Evolutionary conservation across 2,329 filamentous ascomycete genomes (phyloP).

Genomic region (Torrubiellomyces zombiae): DNA sequence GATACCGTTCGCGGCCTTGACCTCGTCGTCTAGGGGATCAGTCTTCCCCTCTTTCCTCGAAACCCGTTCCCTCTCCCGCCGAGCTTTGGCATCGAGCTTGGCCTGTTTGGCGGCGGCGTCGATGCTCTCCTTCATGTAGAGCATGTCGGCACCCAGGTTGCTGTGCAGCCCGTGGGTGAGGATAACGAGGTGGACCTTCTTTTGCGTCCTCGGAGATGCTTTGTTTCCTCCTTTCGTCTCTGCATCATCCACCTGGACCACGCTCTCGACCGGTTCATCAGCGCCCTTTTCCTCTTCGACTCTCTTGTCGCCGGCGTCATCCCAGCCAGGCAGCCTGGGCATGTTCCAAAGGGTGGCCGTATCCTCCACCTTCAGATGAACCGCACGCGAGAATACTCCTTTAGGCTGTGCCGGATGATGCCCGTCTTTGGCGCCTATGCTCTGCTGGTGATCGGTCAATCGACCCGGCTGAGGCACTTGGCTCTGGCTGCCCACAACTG

Average conservation of each 20-base stretch:
- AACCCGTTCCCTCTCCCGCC: slow-evolving; percentile 34
- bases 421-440: slow-evolving; percentile 36
- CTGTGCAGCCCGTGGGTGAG: slow-evolving; percentile 91
- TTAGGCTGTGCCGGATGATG: slow-evolving; percentile 46
- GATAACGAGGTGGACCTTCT: slow-evolving; percentile 79
- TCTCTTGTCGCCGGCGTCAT: slow-evolving; percentile 21
- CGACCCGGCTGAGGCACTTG: slow-evolving; percentile 48
- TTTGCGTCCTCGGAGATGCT: slow-evolving; percentile 33
- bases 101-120: slow-evolving; percentile 66
- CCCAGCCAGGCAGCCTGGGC: slow-evolving; percentile 59
- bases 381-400: slow-evolving; percentile 71
- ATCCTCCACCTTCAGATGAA: slow-evolving; percentile 69
- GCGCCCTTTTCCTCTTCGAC: slow-evolving; percentile 8
- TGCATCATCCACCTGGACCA: slow-evolving; percentile 15
- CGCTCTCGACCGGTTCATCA: slow-evolving; percentile 17
- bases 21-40: too few relatives aligned
- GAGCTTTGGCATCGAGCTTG: slow-evolving; percentile 47
- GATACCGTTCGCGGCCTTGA: slow-evolving; percentile 4
- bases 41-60: too few relatives aligned
- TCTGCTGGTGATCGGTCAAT: slow-evolving; percentile 60
- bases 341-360: slow-evolving; percentile 85
- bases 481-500: slow-evolving; percentile 27
- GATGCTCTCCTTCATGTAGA: slow-evolving; percentile 94
- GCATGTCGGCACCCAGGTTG: slow-evolving; percentile 90
- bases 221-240: slow-evolving; percentile 8